These are phyloP conservation scores for Peronospora belbahrii DNA, from an alignment of 352 stramenopile species.

Conservation along the genomic window DNA sequence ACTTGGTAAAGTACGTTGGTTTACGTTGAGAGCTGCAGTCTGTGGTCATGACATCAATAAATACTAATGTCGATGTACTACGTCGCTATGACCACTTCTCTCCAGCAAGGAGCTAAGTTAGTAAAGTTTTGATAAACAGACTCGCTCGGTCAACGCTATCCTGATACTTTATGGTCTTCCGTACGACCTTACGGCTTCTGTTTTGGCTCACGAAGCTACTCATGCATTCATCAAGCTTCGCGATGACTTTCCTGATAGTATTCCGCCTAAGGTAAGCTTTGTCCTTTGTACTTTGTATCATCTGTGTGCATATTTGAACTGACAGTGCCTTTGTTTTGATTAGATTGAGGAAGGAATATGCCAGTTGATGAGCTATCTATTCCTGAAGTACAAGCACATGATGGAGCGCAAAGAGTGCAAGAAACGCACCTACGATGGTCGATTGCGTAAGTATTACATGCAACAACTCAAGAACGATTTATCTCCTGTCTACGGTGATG, in stretches of 20 bases:
- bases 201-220: conserved; percentile 68
- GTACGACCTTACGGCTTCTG: conserved; percentile 63
- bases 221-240: conserved; percentile 71
- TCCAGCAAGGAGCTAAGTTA: too few species aligned
- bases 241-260: conserved; percentile 49
- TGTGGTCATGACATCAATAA: too few species aligned
- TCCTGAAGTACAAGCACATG: conserved; percentile 64
- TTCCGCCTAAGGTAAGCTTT: conserved; percentile 31
- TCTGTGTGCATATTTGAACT: conserved; percentile 2
- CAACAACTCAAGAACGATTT: conserved; percentile 52
- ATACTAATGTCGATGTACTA: too few species aligned
- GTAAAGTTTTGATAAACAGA: conserved; percentile 29
- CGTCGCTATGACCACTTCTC: too few species aligned
- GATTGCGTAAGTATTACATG: conserved; percentile 59
- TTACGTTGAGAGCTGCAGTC: too few species aligned
- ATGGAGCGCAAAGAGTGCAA: conserved; percentile 31
- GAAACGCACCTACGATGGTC: conserved; percentile 29
- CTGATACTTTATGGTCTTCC: conserved; percentile 63
- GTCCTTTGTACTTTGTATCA: background rate
- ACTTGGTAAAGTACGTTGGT: too few species aligned
- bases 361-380: conserved; percentile 72
- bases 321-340: background rate
- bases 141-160: conserved; percentile 60
- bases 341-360: conserved; percentile 59
- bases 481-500: conserved; percentile 57